Base-by-base conservation (phyloP, 148 eudicot genomes). In the Cornus florida region DNA sequence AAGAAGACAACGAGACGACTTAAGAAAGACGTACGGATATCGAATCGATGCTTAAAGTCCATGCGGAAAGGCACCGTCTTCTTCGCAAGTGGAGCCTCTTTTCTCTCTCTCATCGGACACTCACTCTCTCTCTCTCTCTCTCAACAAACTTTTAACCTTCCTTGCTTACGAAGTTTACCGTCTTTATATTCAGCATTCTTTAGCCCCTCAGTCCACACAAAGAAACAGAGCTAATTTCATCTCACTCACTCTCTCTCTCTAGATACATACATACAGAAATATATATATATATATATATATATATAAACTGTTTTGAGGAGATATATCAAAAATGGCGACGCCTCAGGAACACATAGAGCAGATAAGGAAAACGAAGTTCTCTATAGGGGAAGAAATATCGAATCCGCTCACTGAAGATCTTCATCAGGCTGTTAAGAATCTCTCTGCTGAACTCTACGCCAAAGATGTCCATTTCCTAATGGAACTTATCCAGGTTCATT, bases 301-400 rank as follows among this genome's bases (percentile, higher is more conserved):
- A 35, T 4, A 35, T 2, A 35, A 28, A 8, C 28, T 28, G 28
- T 28, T 1, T 56, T 8, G 2, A 60, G 28, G 28, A 28, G 28
- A 28, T 28, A 28, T 28, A 28, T 28, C 23, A 8, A 19, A 2
- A 24, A 75, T 78, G 87, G 80, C 24, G 12, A 81, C 78, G 16
- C 86, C 93, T 11, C 85, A 84, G 66, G 78, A 82, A 19, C 97
- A 92, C 69, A 68, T 92, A 1, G 97, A 89, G 77, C 84, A 85
- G 56, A 87, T 90, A 22, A 79, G 97, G 59, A 86, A 70, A 48
- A 73, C 64, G 0, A 90, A 71, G 79, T 92, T 83, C 69, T 86
- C 80, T 66, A 92, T 92, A 4, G 97, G 97, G 7, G 83, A 75
- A 2, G 89, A 85, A 6, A 78, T 79, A 9, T 85, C 3, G 65